Evolutionary conservation across 352 stramenopile genomes (phyloP).

Genomic region (Pythium apleroticum): DNA sequence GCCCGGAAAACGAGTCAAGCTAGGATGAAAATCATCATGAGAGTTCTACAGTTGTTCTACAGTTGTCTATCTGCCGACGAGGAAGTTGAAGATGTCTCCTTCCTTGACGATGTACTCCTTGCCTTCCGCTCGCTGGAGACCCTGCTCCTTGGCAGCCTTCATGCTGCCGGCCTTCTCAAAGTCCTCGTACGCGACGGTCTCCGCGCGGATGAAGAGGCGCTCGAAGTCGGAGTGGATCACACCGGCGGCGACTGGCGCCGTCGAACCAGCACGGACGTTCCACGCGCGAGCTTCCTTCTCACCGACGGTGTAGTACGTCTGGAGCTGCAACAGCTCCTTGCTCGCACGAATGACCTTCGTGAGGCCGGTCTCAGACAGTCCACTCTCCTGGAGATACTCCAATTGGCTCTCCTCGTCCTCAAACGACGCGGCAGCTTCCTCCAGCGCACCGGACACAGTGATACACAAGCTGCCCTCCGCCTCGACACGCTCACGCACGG

Average conservation of each 20-base stretch:
- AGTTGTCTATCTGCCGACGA: slow-evolving; percentile 66
- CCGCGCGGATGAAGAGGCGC: slow-evolving; percentile 84
- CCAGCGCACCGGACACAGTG: slow-evolving; percentile 71
- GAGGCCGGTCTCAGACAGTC: slow-evolving; percentile 70
- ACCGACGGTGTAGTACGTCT: slow-evolving; percentile 97
- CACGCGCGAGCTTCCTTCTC: slow-evolving; percentile 83
- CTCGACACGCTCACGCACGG: slow-evolving; percentile 63
- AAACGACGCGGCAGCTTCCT: slow-evolving; percentile 79
- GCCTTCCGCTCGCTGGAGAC: slow-evolving; percentile 93
- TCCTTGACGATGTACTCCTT: slow-evolving; percentile 99
- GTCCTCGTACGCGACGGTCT: slow-evolving; percentile 97
- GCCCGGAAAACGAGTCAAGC: background rate
- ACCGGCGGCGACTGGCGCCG: slow-evolving; percentile 61
- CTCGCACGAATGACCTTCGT: slow-evolving; percentile 86
- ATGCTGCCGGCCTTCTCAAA: slow-evolving; percentile 93
- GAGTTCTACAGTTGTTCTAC: background rate
- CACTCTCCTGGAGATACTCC: slow-evolving; percentile 93
- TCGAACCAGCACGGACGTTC: slow-evolving; percentile 80
- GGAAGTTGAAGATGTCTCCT: slow-evolving; percentile 98
- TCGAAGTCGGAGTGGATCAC: slow-evolving; percentile 91
- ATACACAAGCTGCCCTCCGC: slow-evolving; percentile 69
- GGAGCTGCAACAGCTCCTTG: slow-evolving; percentile 94
- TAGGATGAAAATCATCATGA: background rate
- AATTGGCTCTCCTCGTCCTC: slow-evolving; percentile 89
- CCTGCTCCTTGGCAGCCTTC: slow-evolving; percentile 93